phyloP scores from a whole-genome alignment of 1,284 basidiomycete species.

The Xanthoconium separans region DNA sequence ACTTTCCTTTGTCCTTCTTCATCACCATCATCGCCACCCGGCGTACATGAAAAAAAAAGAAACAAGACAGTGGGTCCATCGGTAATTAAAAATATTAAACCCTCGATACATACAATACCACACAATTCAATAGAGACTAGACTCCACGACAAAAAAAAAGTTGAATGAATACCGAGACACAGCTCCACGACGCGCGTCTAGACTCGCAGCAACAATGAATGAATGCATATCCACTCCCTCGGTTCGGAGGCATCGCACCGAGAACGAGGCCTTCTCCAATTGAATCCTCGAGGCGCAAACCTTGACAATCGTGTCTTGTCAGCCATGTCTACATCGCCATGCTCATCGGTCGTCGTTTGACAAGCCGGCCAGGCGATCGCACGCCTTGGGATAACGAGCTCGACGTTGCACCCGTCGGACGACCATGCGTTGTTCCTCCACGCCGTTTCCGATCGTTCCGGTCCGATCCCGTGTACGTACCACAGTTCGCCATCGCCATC shows the following conservation, averaged over 20 bases:
- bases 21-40: background rate
- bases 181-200: background rate
- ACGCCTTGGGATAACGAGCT: background rate
- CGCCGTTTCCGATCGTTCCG: background rate
- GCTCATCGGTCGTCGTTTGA: slow-evolving; percentile 8
- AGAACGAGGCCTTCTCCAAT: background rate
- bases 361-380: slow-evolving; percentile 1
- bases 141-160: background rate
- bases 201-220: background rate
- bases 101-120: background rate
- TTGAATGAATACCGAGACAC: background rate
- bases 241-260: background rate
- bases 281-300: too few species aligned
- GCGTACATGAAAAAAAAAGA: slow-evolving; percentile 1
- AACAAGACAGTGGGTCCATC: background rate
- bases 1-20: too few species aligned
- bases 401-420: slow-evolving; percentile 9
- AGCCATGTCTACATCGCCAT: background rate
- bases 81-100: slow-evolving; percentile 19
- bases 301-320: too few species aligned
- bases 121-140: background rate
- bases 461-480: background rate
- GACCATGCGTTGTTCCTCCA: background rate
- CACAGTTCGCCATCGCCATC: background rate
- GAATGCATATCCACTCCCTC: background rate